phyloP scores from a whole-genome alignment of 176 grass and related monocot genomes.

The Coix lacrymajobi region DNA sequence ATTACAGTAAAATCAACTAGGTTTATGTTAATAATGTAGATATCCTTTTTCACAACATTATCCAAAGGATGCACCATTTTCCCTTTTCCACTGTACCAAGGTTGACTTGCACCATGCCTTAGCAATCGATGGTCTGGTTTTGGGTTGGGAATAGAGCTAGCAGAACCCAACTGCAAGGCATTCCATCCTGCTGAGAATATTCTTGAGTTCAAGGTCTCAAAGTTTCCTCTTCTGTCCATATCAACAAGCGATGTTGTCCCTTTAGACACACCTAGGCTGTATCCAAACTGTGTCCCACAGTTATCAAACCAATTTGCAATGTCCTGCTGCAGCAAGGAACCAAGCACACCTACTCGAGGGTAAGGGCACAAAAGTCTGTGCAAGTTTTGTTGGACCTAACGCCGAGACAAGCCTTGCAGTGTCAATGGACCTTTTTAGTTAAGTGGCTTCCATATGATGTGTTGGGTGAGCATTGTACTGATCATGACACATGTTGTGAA shows the following conservation, averaged over 20 bases:
- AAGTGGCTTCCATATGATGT: constrained; percentile 17
- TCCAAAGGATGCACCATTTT: constrained; percentile 25
- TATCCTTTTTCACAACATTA: too few relatives aligned
- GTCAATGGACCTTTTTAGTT: constrained; percentile 19
- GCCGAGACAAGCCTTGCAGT: constrained; percentile 19
- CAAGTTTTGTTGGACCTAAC: constrained; percentile 37
- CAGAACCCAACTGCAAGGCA: constrained; percentile 19
- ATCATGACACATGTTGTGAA: constrained; percentile 4
- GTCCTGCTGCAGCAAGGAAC: constrained; percentile 67
- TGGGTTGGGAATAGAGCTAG: constrained; percentile 4
- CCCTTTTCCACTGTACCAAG: constrained; percentile 21
- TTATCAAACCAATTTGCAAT: constrained; percentile 55
- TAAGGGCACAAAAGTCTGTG: constrained; percentile 49
- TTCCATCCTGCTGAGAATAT: constrained; percentile 37
- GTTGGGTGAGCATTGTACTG: constrained; percentile 32
- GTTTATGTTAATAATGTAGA: constrained; percentile 71
- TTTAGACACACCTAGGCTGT: constrained; percentile 31
- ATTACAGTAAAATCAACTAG: constrained; percentile 64
- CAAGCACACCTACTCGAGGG: constrained; percentile 63
- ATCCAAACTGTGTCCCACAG: neutral
- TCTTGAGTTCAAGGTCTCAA: constrained; percentile 22
- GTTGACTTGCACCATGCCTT: neutral
- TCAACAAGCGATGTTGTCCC: constrained; percentile 14
- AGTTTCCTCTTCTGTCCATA: constrained; percentile 12
- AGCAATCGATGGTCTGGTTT: constrained; percentile 13